Conservation (phyloP, 208 protist species). For the Zelonia costaricensis region DNA sequence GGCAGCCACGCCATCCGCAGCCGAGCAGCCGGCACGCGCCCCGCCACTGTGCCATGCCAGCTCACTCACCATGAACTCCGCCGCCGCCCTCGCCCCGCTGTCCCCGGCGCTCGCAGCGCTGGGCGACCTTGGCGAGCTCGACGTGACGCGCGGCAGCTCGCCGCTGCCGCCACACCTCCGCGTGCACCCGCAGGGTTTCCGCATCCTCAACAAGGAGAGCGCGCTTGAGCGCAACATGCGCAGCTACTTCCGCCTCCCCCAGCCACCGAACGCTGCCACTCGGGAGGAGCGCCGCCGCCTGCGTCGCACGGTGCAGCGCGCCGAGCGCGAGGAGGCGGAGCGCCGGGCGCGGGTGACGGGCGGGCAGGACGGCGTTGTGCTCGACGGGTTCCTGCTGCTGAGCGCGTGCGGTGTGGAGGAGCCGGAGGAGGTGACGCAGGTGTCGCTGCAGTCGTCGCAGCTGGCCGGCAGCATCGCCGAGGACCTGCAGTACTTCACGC, state of each 20-base stretch:
- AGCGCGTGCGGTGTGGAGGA: constrained; percentile 61
- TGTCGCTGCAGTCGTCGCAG: constrained; percentile 71
- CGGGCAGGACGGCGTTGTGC: constrained; percentile 37
- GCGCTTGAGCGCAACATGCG: constrained; percentile 78
- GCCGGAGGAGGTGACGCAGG: constrained; percentile 64
- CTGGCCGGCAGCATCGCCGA: constrained; percentile 65
- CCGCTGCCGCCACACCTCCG: constrained; percentile 25
- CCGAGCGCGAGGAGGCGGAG: constrained; percentile 50
- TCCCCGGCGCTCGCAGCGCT: constrained; percentile 1
- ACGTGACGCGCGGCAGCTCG: background rate
- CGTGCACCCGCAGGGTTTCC: constrained; percentile 86
- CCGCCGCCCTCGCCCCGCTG: background rate
- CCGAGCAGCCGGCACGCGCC: no score
- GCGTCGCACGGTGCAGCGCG: constrained; percentile 37
- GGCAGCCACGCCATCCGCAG: no score
- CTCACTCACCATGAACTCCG: no score
- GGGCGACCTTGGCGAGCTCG: background rate
- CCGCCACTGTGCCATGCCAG: no score
- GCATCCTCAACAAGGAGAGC: constrained; percentile 76
- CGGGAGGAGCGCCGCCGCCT: constrained; percentile 45
- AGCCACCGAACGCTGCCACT: constrained; percentile 45
- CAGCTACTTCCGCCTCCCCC: constrained; percentile 88
- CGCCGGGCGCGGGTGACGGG: constrained; percentile 30
- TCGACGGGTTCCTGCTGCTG: constrained; percentile 86
- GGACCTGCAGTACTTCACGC: constrained; percentile 74